Conservation (phyloP, 352 stramenopile species). For the Phytophthora tubulina region DNA sequence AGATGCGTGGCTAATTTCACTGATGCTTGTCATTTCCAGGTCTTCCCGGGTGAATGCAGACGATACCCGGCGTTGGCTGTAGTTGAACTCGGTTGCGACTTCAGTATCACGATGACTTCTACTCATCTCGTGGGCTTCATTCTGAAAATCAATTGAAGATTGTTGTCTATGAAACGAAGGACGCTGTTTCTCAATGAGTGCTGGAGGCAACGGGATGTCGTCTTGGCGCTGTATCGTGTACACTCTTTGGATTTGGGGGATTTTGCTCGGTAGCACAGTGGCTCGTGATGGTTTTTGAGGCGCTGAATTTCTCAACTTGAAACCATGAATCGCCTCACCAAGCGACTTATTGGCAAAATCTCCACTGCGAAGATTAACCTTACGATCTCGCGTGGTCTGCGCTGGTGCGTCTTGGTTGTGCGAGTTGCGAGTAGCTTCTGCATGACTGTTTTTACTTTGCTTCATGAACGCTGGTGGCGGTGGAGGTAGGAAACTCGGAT, state of each 20-base stretch:
- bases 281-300: slow-evolving; percentile 1
- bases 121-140: neutral
- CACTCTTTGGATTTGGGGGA: slow-evolving; percentile 18
- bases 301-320: slow-evolving; percentile 52
- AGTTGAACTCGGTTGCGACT: slow-evolving; percentile 30
- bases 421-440: neutral
- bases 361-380: slow-evolving; percentile 48
- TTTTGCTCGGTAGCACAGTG: slow-evolving; percentile 16
- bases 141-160: slow-evolving; percentile 9
- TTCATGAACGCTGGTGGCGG: slow-evolving; percentile 2
- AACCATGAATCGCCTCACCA: slow-evolving; percentile 63
- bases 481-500: slow-evolving; percentile 8
- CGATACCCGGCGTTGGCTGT: slow-evolving; percentile 32
- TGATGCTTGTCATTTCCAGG: slow-evolving; percentile 42
- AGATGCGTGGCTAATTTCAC: slow-evolving; percentile 29
- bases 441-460: slow-evolving; percentile 3
- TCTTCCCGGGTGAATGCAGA: slow-evolving; percentile 39
- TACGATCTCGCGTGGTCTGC: slow-evolving; percentile 18
- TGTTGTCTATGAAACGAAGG: slow-evolving; percentile 19
- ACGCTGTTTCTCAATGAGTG: slow-evolving; percentile 23
- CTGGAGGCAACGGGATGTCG: slow-evolving; percentile 13
- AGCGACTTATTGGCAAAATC: slow-evolving; percentile 79
- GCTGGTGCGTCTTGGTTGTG: slow-evolving; percentile 2
- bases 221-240: slow-evolving; percentile 32
- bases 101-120: slow-evolving; percentile 13